These are phyloP conservation scores for Colletotrichum sublineola DNA, from an alignment of 2,329 filamentous ascomycete species.

Conservation along the genomic window DNA sequence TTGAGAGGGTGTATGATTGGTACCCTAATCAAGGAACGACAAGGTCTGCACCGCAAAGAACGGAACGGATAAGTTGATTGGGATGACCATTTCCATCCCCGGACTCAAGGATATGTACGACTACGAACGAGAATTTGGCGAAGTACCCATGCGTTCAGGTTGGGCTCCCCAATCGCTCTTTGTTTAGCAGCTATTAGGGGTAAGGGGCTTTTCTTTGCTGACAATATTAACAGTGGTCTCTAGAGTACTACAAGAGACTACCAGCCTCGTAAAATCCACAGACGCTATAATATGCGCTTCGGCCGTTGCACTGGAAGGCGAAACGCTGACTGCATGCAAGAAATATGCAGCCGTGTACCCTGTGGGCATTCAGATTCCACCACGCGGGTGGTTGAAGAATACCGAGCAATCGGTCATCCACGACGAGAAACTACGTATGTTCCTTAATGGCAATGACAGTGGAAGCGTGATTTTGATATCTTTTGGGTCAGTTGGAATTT, in stretches of 20 bases:
- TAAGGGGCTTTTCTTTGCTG: too few species aligned
- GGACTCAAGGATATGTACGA: constrained; percentile 16
- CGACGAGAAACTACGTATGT: too few species aligned
- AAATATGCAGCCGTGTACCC: neutral
- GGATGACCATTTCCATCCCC: constrained; percentile 5
- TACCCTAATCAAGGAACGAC: too few species aligned
- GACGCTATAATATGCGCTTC: constrained; percentile 11
- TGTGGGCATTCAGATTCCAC: constrained; percentile 1
- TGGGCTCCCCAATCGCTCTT: too few species aligned
- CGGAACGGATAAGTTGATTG: constrained; percentile 2
- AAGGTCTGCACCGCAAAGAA: constrained; percentile 20
- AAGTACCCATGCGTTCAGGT: neutral
- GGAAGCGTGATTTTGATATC: too few species aligned
- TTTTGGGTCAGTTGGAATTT: too few species aligned
- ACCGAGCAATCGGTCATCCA: too few species aligned
- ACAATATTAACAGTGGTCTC: neutral
- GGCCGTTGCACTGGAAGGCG: constrained; percentile 14
- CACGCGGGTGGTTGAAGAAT: too few species aligned
- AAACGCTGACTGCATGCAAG: constrained; percentile 5
- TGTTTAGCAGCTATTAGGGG: too few species aligned
- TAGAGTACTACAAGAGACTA: constrained; percentile 2
- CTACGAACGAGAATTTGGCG: constrained; percentile 19
- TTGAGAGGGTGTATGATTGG: too few species aligned
- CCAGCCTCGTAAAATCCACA: neutral
- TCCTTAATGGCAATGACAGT: too few species aligned